A percentile compares a stretch with the other conserved stretches of the same genome.
Conservation (phyloP, 495 filamentous ascomycete species). For the Trichoderma orchidacearum region DNA sequence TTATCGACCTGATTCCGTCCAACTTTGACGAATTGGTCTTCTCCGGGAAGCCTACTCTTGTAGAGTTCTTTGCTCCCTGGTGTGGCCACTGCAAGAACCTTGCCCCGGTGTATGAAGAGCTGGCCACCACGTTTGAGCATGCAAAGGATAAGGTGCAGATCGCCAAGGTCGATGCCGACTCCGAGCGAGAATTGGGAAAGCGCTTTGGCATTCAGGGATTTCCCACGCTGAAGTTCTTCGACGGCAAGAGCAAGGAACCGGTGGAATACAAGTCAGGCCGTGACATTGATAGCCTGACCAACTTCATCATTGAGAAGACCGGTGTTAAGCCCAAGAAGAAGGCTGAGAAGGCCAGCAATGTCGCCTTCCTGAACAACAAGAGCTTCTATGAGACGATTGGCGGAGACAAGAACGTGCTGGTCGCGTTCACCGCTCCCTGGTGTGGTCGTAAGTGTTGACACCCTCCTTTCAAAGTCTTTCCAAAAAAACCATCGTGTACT, state of each 20-base stretch:
- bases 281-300: conserved; percentile 72
- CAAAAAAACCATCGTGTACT: conserved; percentile 2
- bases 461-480: not conserved
- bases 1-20: conserved; percentile 70
- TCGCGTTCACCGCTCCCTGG: conserved; percentile 95
- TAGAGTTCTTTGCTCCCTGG: conserved; percentile 99
- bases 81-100: conserved; percentile 97
- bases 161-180: conserved; percentile 92
- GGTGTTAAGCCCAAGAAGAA: conserved; percentile 69
- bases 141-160: conserved; percentile 75
- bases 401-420: conserved; percentile 76
- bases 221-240: conserved; percentile 95
- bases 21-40: conserved; percentile 89
- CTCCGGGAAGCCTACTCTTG: conserved; percentile 86
- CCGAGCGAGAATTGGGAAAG: conserved; percentile 68
- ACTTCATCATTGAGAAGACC: conserved; percentile 80
- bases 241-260: conserved; percentile 85
- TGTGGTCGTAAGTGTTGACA: conserved; percentile 72
- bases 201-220: conserved; percentile 85
- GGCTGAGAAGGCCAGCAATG: conserved; percentile 49
- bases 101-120: conserved; percentile 87
- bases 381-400: conserved; percentile 70
- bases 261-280: conserved; percentile 75
- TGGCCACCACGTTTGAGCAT: conserved; percentile 58
- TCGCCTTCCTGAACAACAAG: conserved; percentile 67